Evolutionary conservation across 768 basidiomycete genomes (phyloP), one percentile per base, ranked within the genome.

Genomic region (Lactifluus volemus): DNA sequence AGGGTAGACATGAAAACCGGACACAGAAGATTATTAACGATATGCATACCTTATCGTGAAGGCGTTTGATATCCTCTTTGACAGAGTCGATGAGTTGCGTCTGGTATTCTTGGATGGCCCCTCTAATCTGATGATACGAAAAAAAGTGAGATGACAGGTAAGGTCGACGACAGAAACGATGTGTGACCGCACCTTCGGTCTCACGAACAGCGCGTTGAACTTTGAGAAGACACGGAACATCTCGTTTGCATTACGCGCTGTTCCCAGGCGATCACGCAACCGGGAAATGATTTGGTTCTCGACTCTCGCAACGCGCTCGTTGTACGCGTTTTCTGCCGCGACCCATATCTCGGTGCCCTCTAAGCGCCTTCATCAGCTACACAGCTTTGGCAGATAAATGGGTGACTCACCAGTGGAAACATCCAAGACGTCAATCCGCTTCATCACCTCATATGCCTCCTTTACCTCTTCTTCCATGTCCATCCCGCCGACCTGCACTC

Each of bases 221-320:
- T 96, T 96, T 17, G 92, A 95, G 74, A 99, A 98, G 49, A 98
- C 96, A 54, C 96, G 82, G 76, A 99, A 98, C 97, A 98, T 99
- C 75, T 98, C 97, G 71, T 97, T 96, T 15, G 97, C 96, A 71
- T 98, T 99, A 36, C 94, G 78, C 25, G 97, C 97, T 15, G 93
- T 96, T 14, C 93, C 97, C 11, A 98, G 79, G 60, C 92, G 80
- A 73, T 98, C 96, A 29, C 96, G 81, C 50, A 99, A 73, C 38
- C 92, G 80, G 15, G 96, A 89, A 71, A 98, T 98, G 70, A 98
- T 98, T 72, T 98, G 96, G 74, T 98, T 98, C 76, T 99, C 97
- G 19, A 99, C 96, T 12, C 96, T 80, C 2, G 97, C 89, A 29
- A 98, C 95, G 21, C 95, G 87, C 73, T 98, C 96, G 67, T 98